These are phyloP conservation scores for Tulasnella sp. DNA, from an alignment of 768 basidiomycete genomes.

Conservation along the genomic window DNA sequence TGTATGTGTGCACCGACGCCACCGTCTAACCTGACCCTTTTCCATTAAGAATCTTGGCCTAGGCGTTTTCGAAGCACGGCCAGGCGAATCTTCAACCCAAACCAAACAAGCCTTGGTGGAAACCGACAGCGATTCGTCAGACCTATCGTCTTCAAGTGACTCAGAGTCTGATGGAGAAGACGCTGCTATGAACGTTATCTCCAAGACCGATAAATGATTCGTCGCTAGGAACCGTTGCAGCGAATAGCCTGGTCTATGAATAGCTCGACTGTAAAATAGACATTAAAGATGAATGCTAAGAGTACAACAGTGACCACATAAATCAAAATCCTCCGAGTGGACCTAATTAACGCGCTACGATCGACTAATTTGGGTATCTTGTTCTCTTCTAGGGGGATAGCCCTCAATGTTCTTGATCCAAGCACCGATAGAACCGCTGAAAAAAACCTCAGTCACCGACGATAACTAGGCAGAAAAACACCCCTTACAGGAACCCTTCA, in stretches of 20 bases:
- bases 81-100: neutral
- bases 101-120: conserved; percentile 7
- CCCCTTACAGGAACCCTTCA: conserved; percentile 84
- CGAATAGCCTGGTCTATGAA: too few species aligned
- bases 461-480: conserved; percentile 39
- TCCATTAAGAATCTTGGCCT: conserved; percentile 30
- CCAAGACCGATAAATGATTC: too few species aligned
- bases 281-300: neutral
- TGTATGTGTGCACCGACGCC: neutral
- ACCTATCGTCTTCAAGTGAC: too few species aligned
- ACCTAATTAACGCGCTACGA: neutral
- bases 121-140: too few species aligned
- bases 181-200: too few species aligned
- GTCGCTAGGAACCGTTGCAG: too few species aligned
- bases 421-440: conserved; percentile 87
- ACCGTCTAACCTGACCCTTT: neutral
- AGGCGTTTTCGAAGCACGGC: conserved; percentile 28
- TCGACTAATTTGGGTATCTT: neutral
- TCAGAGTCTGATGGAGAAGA: too few species aligned
- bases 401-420: conserved; percentile 93
- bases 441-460: conserved; percentile 19
- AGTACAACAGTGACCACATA: neutral
- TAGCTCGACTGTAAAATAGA: too few species aligned
- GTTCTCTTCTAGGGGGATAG: neutral
- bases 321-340: conserved; percentile 1